Evolutionary conservation across 2,329 filamentous ascomycete species (phyloP), one percentile per base, ranked within the genome.

Genomic region (Cercospora janseana): DNA sequence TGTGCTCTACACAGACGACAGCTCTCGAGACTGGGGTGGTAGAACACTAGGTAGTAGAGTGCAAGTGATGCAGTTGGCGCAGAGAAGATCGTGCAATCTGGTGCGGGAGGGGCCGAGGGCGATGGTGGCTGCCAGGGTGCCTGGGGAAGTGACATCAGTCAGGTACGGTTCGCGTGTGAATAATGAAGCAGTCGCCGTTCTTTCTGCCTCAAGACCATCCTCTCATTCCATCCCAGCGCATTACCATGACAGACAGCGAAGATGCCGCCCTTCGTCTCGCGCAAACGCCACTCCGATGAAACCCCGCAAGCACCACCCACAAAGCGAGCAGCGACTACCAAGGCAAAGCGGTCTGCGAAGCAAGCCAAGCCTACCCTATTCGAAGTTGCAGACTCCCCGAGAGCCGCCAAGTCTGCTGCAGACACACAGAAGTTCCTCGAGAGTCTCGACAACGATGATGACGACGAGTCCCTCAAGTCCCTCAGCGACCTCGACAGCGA

Each of bases 221-320:
- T 3, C 10, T 9, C 18, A 7, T 28, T 12, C 27, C 12, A n/a
- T 13, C 12, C 16, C 27, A 28, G 21, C 16, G 41, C 15, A 15
- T 31, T 28, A 44, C 21, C 27, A 44, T 44, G 35, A 40, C 21
- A 8, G 21, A 9, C 35, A 40, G 21, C 10, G 31, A 67, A 41
- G 31, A 89, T 89, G 85, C 83, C 86, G 62, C 85, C 86, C 18
- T 72, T 79, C 57, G 75, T 87, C 12, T 76, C 83, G 41, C 81
- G 83, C 60, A 90, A 89, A 70, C 79, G 83, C 54, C 61, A 81
- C 58, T 79, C 77, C 53, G 79, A 80, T 1, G 70, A 76, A 0
- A 68, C 71, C 2, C 67, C 71, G 21, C 62, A 66, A 24, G 62
- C 68, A 35, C 51, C 58, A 20, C 16, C 50, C 16, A 56, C 56